Evolutionary conservation across 2,329 filamentous ascomycete species (phyloP).

Genomic region (Scedosporium boydii): DNA sequence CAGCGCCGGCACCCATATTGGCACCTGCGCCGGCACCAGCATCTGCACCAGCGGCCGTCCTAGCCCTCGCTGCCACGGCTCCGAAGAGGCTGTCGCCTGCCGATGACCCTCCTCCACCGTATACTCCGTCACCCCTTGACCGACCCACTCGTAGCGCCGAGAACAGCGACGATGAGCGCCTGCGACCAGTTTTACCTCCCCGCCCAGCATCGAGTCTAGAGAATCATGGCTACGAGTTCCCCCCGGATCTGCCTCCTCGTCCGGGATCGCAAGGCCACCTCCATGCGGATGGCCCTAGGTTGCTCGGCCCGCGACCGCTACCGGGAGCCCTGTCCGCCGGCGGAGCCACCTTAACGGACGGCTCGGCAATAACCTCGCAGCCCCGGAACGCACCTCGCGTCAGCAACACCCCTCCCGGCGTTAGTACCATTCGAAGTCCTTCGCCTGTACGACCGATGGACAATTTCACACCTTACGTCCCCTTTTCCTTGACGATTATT

Average conservation of each 20-base stretch:
- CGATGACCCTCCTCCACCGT: slow-evolving; percentile 8
- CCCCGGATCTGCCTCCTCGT: slow-evolving; percentile 4
- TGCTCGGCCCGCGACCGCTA: neutral
- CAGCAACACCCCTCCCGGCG: neutral
- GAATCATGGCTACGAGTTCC: neutral
- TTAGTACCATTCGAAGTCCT: neutral
- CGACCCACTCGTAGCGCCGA: neutral
- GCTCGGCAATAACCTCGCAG: neutral
- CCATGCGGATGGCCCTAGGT: neutral
- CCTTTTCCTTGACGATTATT: slow-evolving; percentile 55
- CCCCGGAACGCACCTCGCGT: neutral
- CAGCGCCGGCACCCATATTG: neutral
- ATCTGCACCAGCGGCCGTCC: neutral
- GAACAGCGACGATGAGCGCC: neutral
- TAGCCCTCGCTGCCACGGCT: neutral
- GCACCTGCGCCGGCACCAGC: neutral
- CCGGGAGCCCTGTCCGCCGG: neutral
- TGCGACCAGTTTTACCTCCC: slow-evolving; percentile 2
- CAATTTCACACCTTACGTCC: slow-evolving; percentile 20
- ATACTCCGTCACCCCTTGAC: slow-evolving; percentile 7
- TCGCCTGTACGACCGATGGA: neutral
- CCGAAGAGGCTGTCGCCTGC: neutral
- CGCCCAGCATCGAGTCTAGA: slow-evolving; percentile 5
- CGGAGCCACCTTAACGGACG: neutral
- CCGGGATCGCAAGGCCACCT: neutral